phyloP scores from a whole-genome alignment of 441 rosid species.

The Isatis lusitanica region DNA sequence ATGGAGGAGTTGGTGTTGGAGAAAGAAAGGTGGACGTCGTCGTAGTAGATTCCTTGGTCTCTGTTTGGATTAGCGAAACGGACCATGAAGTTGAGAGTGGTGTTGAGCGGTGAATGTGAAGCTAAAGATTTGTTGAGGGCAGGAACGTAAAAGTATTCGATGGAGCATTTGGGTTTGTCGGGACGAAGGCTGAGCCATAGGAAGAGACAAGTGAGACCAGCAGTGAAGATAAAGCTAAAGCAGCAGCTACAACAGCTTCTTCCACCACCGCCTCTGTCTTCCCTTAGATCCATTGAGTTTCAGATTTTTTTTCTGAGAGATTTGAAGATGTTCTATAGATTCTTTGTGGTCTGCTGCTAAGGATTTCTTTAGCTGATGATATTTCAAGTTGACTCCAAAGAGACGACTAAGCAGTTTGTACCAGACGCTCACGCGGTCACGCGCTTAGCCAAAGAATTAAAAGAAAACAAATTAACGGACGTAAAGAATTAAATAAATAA shows the following conservation, averaged over 20 bases:
- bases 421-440: not conserved
- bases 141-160: slow-evolving; percentile 53
- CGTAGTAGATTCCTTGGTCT: slow-evolving; percentile 68
- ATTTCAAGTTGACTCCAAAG: slow-evolving; percentile 11
- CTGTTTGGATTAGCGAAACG: slow-evolving; percentile 58
- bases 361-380: slow-evolving; percentile 1
- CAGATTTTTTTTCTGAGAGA: not conserved
- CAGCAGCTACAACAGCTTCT: slow-evolving; percentile 48
- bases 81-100: slow-evolving; percentile 49
- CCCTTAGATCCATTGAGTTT: slow-evolving; percentile 4
- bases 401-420: not conserved
- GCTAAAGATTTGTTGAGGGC: slow-evolving; percentile 48
- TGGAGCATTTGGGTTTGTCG: slow-evolving; percentile 50
- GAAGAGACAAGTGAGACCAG: slow-evolving; percentile 62
- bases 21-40: slow-evolving; percentile 50
- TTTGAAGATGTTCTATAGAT: slow-evolving; percentile 3
- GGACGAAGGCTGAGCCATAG: slow-evolving; percentile 68
- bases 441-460: not conserved
- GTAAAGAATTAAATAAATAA: not conserved
- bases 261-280: not conserved
- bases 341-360: not conserved
- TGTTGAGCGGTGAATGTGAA: slow-evolving; percentile 14
- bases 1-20: slow-evolving; percentile 27
- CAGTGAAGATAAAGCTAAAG: slow-evolving; percentile 49
- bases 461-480: not conserved